These are phyloP conservation scores for Fusarium devonianum DNA, from an alignment of 2,329 filamentous ascomycete species.

Conservation along the genomic window DNA sequence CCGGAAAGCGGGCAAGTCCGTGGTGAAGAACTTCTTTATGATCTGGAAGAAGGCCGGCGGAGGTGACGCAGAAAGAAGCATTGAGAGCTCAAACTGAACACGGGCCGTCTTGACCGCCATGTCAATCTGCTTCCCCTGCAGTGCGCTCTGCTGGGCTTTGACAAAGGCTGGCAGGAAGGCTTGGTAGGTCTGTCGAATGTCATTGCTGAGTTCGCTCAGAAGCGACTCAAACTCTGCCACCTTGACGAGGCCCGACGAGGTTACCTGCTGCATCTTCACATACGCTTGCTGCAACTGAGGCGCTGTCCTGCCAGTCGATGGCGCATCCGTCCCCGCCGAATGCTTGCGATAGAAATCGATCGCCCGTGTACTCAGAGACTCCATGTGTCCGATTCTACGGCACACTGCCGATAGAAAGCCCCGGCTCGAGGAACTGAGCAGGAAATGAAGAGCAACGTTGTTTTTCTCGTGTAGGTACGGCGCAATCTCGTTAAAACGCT, in stretches of 20 bases:
- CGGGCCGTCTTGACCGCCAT: constrained; percentile 55
- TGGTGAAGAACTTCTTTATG: constrained; percentile 70
- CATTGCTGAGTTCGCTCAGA: constrained; percentile 56
- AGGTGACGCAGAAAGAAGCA: constrained; percentile 59
- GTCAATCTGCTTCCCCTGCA: constrained; percentile 54
- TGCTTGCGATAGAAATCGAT: constrained; percentile 59
- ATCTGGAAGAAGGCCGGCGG: constrained; percentile 60
- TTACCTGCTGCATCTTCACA: constrained; percentile 60
- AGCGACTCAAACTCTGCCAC: constrained; percentile 69
- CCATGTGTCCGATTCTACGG: constrained; percentile 67
- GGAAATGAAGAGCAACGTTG: constrained; percentile 65
- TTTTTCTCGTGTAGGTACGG: constrained; percentile 61
- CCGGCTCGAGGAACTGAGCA: constrained; percentile 78
- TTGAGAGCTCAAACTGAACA: constrained; percentile 57
- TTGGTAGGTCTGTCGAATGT: constrained; percentile 61
- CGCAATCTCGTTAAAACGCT: constrained; percentile 58
- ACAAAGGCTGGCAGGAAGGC: constrained; percentile 54
- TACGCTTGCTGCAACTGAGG: constrained; percentile 65
- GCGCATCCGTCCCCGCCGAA: constrained; percentile 51
- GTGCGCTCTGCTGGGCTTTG: constrained; percentile 56
- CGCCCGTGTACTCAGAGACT: constrained; percentile 56
- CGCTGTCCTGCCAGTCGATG: constrained; percentile 49
- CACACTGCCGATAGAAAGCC: constrained; percentile 74
- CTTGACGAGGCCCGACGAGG: constrained; percentile 61
- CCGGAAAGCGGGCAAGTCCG: constrained; percentile 65